Evolutionary conservation across 208 protist genomes (phyloP).

Genomic region (Trypanosoma avium): DNA sequence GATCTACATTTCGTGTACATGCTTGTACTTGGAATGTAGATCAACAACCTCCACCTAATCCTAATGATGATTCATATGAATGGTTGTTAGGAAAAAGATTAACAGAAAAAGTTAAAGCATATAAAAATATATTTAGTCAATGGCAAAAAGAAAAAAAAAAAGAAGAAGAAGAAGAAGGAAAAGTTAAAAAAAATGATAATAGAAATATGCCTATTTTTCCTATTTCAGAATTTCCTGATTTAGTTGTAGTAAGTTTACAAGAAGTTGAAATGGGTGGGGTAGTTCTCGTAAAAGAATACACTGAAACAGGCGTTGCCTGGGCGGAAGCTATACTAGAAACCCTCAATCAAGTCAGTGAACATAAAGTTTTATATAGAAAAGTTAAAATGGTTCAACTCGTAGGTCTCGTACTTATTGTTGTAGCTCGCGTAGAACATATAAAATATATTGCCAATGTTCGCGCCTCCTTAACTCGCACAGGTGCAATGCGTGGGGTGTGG

Average conservation of each 20-base stretch:
- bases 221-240: slow-evolving; percentile 59
- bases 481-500: slow-evolving; percentile 59
- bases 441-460: slow-evolving; percentile 72
- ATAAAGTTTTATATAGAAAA: slow-evolving; percentile 48
- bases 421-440: slow-evolving; percentile 49
- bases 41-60: slow-evolving; percentile 42
- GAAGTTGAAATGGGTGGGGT: slow-evolving; percentile 84
- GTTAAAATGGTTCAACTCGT: slow-evolving; percentile 77
- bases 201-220: slow-evolving; percentile 1
- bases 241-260: slow-evolving; percentile 79
- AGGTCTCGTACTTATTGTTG: slow-evolving; percentile 72
- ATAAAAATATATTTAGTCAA: too few relatives aligned
- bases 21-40: slow-evolving; percentile 85
- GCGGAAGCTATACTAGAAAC: slow-evolving; percentile 59
- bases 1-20: slow-evolving; percentile 45
- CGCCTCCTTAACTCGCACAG: slow-evolving; percentile 71
- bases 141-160: too few relatives aligned
- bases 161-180: slow-evolving; percentile 25
- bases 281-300: slow-evolving; percentile 74
- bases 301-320: slow-evolving; percentile 57
- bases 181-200: slow-evolving; percentile 7
- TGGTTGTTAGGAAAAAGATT: slow-evolving; percentile 58
- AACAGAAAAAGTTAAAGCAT: slow-evolving; percentile 30
- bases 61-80: slow-evolving; percentile 31
- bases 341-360: slow-evolving; percentile 41